phyloP scores from a whole-genome alignment of 345 rosid species.

The Gossypioides kirkii region DNA sequence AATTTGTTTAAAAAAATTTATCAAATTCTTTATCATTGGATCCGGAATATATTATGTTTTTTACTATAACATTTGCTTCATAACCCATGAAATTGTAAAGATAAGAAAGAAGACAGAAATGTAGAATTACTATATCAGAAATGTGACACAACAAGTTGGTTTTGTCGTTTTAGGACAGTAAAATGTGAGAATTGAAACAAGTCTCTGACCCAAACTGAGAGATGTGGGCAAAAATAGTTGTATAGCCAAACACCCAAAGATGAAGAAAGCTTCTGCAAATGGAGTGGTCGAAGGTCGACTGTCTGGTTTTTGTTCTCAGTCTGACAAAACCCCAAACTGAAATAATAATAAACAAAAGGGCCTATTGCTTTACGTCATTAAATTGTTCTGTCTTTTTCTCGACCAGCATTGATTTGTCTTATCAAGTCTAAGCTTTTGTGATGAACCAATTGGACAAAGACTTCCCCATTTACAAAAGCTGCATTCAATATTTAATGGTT shows the following conservation, averaged over 20 bases:
- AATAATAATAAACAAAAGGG: neutral
- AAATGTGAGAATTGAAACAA: neutral
- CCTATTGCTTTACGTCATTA: neutral
- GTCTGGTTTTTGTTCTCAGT: too few relatives aligned
- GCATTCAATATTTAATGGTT: too few relatives aligned
- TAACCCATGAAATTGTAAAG: neutral
- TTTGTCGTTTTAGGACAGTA: neutral
- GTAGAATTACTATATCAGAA: neutral
- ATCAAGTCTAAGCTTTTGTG: neutral
- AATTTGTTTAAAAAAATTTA: too few relatives aligned
- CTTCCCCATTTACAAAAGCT: too few relatives aligned
- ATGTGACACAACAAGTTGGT: neutral
- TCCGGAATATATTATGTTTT: too few relatives aligned
- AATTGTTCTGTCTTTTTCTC: neutral
- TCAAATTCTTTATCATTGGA: too few relatives aligned
- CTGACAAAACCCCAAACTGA: too few relatives aligned
- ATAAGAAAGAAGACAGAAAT: neutral
- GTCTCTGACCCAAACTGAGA: too few relatives aligned
- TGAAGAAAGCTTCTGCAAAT: neutral
- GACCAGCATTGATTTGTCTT: neutral
- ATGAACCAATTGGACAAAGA: neutral
- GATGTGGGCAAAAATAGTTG: neutral
- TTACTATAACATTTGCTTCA: too few relatives aligned
- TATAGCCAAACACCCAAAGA: neutral
- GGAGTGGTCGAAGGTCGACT: neutral